A percentile compares a stretch with the other conserved stretches of the same genome.
Evolutionary conservation across 2,329 filamentous ascomycete genomes (phyloP).

Genomic region (Alternaria sp.): DNA sequence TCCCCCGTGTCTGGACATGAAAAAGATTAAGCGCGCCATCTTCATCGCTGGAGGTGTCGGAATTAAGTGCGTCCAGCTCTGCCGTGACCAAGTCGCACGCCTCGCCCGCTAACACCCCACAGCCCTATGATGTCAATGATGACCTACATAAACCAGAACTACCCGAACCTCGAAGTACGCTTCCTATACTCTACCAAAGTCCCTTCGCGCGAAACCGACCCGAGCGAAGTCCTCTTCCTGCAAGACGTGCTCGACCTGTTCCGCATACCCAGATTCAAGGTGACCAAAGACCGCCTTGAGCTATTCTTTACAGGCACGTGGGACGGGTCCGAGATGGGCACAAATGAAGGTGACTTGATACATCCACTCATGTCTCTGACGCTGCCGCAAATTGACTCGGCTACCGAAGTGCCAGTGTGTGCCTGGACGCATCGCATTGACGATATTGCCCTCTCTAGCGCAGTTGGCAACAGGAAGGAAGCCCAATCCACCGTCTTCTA

Average conservation of each 20-base stretch:
- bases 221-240: slow-evolving; percentile 45
- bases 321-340: slow-evolving; percentile 35
- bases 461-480: slow-evolving; percentile 45
- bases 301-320: slow-evolving; percentile 47
- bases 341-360: slow-evolving; percentile 33
- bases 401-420: slow-evolving; percentile 38
- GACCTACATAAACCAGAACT: slow-evolving; percentile 60
- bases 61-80: slow-evolving; percentile 65
- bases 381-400: slow-evolving; percentile 35
- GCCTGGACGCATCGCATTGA: slow-evolving; percentile 44
- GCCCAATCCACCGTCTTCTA: slow-evolving; percentile 52
- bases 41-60: slow-evolving; percentile 84
- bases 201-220: slow-evolving; percentile 36
- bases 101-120: slow-evolving; percentile 16
- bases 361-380: slow-evolving; percentile 43
- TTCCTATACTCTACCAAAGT: slow-evolving; percentile 69
- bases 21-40: slow-evolving; percentile 64
- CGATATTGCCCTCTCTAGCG: slow-evolving; percentile 48
- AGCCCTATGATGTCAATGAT: slow-evolving; percentile 78
- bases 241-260: slow-evolving; percentile 42
- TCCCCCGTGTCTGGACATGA: slow-evolving; percentile 57
- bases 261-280: slow-evolving; percentile 32
- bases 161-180: slow-evolving; percentile 53
- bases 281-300: slow-evolving; percentile 39
- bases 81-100: background rate